phyloP scores from a whole-genome alignment of 768 basidiomycete genomes.

The Lanmaoa pseudosensibilis region DNA sequence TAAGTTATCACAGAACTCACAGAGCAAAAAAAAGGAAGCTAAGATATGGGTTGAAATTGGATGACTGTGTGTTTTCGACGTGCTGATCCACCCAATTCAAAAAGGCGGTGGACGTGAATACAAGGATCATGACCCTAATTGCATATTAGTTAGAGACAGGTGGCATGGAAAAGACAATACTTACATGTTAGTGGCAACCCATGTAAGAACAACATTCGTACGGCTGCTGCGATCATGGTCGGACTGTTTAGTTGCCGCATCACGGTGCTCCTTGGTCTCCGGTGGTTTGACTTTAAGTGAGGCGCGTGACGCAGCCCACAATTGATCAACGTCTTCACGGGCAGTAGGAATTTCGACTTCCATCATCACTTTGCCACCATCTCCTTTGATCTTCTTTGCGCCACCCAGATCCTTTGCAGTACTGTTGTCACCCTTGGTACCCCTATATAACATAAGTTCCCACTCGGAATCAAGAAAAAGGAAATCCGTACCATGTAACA shows the following conservation, averaged over 20 bases:
- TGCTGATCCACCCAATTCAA: conserved; percentile 66
- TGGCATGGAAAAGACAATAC: conserved; percentile 21
- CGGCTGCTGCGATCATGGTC: conserved; percentile 84
- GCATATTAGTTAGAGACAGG: neutral
- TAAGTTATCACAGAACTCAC: conserved; percentile 31
- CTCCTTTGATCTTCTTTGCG: conserved; percentile 84
- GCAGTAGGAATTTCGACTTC: conserved; percentile 83
- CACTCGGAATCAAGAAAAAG: neutral
- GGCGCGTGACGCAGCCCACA: conserved; percentile 77
- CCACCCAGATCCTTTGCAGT: conserved; percentile 85
- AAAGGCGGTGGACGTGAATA: conserved; percentile 78
- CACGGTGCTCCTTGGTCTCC: conserved; percentile 79
- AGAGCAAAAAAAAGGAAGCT: conserved; percentile 75
- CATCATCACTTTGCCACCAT: conserved; percentile 82
- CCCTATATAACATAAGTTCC: conserved; percentile 44
- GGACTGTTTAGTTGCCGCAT: conserved; percentile 84
- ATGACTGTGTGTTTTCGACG: conserved; percentile 47
- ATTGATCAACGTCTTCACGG: conserved; percentile 82
- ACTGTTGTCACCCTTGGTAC: conserved; percentile 91
- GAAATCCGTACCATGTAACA: conserved; percentile 61
- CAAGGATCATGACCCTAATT: conserved; percentile 62
- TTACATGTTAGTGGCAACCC: conserved; percentile 85
- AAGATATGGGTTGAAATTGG: conserved; percentile 86
- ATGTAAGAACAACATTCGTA: conserved; percentile 81
- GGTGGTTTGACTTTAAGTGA: conserved; percentile 67